Evolutionary conservation across 106 monocot species (phyloP), one percentile per base, ranked within the genome.

Genomic region (Dioscorea dumetorum): DNA sequence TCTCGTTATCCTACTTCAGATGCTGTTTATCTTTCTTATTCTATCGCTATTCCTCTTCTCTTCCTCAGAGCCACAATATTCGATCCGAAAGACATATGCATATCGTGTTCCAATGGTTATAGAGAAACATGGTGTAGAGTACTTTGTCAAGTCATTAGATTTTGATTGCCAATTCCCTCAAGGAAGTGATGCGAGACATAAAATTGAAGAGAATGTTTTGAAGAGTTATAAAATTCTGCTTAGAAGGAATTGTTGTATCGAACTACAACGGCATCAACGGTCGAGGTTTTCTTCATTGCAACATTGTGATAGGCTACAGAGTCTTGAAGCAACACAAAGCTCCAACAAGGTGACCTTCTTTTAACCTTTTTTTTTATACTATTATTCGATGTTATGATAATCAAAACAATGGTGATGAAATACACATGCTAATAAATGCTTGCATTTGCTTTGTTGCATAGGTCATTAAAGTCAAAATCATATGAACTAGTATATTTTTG

Each of bases 41-140:
- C 69, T 93, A 19, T 12, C 85, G 56, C 11, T 82, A 22, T 69
- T 66, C 1, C 78, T 12, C 20, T 8, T 88, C 4, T 74, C 81
- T 50, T 76, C 76, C n/a, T 64, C 72, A 8, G 83, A 81, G 59
- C 73, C 75, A 10, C 76, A 83, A n/a, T 92, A 83, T 62, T 76
- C 80, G 1, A 32, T 93, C 17, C 80, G 84, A 41, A 73, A 73
- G 69, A 74, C 75, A 57, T 32, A 73, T 41, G 60, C n/a, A 9
- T 83, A 79, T 58, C 70, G 70, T 18, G 66, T 88, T 33, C 80
- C 80, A 8, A 93, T 81, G 76, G 78, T 81, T 19, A 88, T 81
- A 15, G 81, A 79, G 56, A 85, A 83, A 49, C 72, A 81, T 67
- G 85, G 85, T 35, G 78, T 88, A 31, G 74, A 93, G 73, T 93